phyloP scores from a whole-genome alignment of 1,139 yeast species.

The Diutina ranongensis region DNA sequence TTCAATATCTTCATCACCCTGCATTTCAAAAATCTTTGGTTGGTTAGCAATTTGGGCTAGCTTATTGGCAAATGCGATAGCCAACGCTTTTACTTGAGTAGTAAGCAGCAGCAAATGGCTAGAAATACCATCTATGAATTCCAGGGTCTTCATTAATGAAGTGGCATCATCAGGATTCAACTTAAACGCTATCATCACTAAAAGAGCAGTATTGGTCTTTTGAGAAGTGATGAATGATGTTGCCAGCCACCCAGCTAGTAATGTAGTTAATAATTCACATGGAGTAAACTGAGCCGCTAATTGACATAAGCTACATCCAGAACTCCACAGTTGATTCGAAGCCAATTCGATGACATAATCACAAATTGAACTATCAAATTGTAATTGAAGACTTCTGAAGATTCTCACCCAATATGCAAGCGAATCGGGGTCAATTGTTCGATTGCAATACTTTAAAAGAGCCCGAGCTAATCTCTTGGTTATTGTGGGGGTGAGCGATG shows the following conservation, averaged over 20 bases:
- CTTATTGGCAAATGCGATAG: not conserved
- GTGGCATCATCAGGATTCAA: not conserved
- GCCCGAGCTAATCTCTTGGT: not conserved
- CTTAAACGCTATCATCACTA: not conserved
- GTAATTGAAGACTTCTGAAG: not conserved
- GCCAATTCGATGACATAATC: not conserved
- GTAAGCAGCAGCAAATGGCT: not conserved
- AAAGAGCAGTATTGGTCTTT: not conserved
- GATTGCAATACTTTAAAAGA: not conserved
- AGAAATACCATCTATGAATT: conserved; percentile 1
- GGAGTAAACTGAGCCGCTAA: not conserved
- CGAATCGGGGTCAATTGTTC: no score
- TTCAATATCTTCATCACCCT: not conserved
- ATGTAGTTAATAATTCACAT: not conserved
- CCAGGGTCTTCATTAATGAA: not conserved
- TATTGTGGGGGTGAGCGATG: not conserved
- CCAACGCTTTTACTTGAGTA: not conserved
- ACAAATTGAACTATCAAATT: not conserved
- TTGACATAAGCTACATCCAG: not conserved
- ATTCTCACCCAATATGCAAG: not conserved
- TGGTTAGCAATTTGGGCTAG: not conserved
- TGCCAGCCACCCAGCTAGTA: not conserved
- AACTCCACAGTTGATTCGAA: not conserved
- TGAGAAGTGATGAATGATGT: not conserved
- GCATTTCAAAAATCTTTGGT: not conserved